Conservation (phyloP, 2,329 filamentous ascomycete species). For the Aureobasidium lini region DNA sequence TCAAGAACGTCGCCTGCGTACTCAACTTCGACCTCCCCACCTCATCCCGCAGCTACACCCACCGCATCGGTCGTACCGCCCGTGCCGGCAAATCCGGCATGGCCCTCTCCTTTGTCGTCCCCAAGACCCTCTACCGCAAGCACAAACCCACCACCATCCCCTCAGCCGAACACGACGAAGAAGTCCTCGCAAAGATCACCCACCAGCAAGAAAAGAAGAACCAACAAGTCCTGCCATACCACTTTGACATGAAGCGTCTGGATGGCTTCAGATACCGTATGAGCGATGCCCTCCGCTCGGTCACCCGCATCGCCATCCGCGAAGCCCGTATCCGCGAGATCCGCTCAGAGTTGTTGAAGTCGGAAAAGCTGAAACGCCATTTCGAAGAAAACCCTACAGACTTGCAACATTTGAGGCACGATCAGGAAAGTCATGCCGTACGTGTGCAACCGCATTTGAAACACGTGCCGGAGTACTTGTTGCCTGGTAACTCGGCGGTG, state of each 20-base stretch:
- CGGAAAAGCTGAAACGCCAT: slow-evolving; percentile 86
- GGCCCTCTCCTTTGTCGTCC: slow-evolving; percentile 91
- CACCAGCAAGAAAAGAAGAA: slow-evolving; percentile 71
- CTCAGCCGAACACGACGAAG: slow-evolving; percentile 74
- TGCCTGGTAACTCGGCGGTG: slow-evolving; percentile 68
- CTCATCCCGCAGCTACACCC: slow-evolving; percentile 87
- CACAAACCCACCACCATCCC: slow-evolving; percentile 78
- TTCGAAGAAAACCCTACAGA: slow-evolving; percentile 96
- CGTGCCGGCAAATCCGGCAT: slow-evolving; percentile 87
- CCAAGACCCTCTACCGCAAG: slow-evolving; percentile 72
- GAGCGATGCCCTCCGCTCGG: slow-evolving; percentile 81
- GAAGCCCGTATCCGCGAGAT: slow-evolving; percentile 86
- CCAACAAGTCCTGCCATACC: slow-evolving; percentile 79
- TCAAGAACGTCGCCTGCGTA: slow-evolving; percentile 88
- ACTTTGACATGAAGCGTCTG: slow-evolving; percentile 89
- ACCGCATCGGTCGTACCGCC: slow-evolving; percentile 89
- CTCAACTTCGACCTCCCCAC: slow-evolving; percentile 95
- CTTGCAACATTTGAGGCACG: slow-evolving; percentile 78
- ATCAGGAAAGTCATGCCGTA: slow-evolving; percentile 77
- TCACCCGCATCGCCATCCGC: slow-evolving; percentile 82
- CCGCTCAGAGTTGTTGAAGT: slow-evolving; percentile 81
- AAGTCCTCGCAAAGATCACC: slow-evolving; percentile 70
- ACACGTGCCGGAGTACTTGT: slow-evolving; percentile 87
- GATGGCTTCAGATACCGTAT: slow-evolving; percentile 93
- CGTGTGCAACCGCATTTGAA: slow-evolving; percentile 82